A percentile compares a stretch with the other conserved stretches of the same genome.
These are phyloP conservation scores for Podospora pseudoanserina DNA, from an alignment of 495 filamentous ascomycete species.

Conservation along the genomic window DNA sequence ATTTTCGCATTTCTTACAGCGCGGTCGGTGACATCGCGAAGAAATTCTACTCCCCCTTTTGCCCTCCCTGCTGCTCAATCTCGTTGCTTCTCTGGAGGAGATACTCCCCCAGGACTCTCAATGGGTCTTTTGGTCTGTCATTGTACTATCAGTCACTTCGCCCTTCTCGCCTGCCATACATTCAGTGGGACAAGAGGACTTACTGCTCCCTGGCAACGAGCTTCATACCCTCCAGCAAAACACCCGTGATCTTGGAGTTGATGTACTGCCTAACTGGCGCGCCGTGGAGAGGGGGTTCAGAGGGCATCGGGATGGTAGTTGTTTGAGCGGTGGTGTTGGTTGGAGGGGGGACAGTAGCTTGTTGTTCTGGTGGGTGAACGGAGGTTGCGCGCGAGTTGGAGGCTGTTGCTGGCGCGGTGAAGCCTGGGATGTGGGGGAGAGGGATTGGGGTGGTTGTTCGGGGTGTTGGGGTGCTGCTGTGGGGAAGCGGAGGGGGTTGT, in stretches of 20 bases:
- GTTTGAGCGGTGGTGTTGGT: not conserved
- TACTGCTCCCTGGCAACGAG: slow-evolving; percentile 76
- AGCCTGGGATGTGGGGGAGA: slow-evolving; percentile 4
- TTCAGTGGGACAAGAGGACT: slow-evolving; percentile 31
- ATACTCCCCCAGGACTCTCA: slow-evolving; percentile 82
- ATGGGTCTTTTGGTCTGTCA: slow-evolving; percentile 71
- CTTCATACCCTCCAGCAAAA: slow-evolving; percentile 91
- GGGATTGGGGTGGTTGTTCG: slow-evolving; percentile 14
- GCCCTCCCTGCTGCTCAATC: slow-evolving; percentile 48
- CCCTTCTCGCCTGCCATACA: not conserved
- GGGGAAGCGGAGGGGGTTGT: not conserved
- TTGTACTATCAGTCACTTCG: not conserved
- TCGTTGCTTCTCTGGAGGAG: slow-evolving; percentile 79
- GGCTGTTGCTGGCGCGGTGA: slow-evolving; percentile 30
- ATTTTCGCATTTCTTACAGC: no score
- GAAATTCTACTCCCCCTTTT: not conserved
- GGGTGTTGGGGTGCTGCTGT: slow-evolving; percentile 14
- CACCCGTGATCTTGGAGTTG: slow-evolving; percentile 81
- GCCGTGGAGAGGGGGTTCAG: slow-evolving; percentile 63
- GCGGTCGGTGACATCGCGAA: not conserved
- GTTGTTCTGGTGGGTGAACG: slow-evolving; percentile 36
- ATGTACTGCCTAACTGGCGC: slow-evolving; percentile 84
- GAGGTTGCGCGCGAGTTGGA: slow-evolving; percentile 49
- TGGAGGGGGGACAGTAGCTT: not conserved
- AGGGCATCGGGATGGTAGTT: slow-evolving; percentile 37